These are phyloP conservation scores for Nannochloropsis gaditana DNA, from an alignment of 108 stramenopile species.

Conservation along the genomic window DNA sequence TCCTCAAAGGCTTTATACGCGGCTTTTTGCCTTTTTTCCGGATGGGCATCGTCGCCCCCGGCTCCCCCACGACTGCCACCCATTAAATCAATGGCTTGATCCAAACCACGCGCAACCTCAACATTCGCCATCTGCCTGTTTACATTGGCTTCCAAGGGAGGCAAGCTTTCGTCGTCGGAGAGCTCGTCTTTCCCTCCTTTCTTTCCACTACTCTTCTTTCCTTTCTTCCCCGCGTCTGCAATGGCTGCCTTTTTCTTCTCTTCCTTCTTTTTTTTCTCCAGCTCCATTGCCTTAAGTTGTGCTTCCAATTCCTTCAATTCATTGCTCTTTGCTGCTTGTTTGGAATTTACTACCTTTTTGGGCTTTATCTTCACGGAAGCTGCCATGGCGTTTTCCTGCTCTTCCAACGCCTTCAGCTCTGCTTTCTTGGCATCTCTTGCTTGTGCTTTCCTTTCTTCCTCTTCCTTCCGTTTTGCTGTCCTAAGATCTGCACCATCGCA, in stretches of 20 bases:
- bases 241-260: conserved; percentile 7
- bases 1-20: conserved; percentile 78
- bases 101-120: conserved; percentile 21
- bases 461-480: not conserved
- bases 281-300: conserved; percentile 22
- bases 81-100: conserved; percentile 30
- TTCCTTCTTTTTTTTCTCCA: conserved; percentile 23
- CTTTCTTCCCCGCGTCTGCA: conserved; percentile 27
- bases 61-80: conserved; percentile 6
- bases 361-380: not conserved
- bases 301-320: conserved; percentile 18
- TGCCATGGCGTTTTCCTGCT: conserved; percentile 21
- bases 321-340: conserved; percentile 16
- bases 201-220: conserved; percentile 7
- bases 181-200: conserved; percentile 18
- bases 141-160: conserved; percentile 15
- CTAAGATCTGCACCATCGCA: conserved; percentile 24
- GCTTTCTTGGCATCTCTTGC: conserved; percentile 21
- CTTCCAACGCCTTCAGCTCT: conserved; percentile 24
- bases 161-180: conserved; percentile 26
- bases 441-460: conserved; percentile 37
- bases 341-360: not conserved
- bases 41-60: conserved; percentile 49
- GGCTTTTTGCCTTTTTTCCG: conserved; percentile 68
- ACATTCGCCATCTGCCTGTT: conserved; percentile 22